Evolutionary conservation across 495 filamentous ascomycete genomes (phyloP).

Genomic region (Pyrenula massariospora): DNA sequence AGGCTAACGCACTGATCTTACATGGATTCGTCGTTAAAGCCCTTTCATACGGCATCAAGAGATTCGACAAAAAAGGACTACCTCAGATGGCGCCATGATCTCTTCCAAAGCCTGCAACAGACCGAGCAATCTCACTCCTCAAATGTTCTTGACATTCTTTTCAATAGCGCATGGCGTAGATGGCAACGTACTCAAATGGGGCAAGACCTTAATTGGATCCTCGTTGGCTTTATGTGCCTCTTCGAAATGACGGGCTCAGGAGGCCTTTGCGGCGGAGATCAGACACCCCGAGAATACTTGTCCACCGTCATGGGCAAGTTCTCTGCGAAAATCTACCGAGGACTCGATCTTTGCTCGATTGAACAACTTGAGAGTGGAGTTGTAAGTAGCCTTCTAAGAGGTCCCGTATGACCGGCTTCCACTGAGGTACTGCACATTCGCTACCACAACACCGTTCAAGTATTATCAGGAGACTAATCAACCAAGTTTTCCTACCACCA

Average conservation of each 20-base stretch:
- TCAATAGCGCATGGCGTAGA: not conserved
- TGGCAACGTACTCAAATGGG: not conserved
- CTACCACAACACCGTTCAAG: not conserved
- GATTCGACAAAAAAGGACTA: not conserved
- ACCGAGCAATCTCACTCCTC: not conserved
- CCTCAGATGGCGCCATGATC: not conserved
- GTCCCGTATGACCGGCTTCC: not conserved
- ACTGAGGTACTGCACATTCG: not conserved
- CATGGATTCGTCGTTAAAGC: not conserved
- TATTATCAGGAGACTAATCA: not conserved
- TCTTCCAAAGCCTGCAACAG: not conserved
- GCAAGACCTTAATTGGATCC: not conserved
- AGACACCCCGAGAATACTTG: not conserved
- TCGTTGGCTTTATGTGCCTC: not conserved
- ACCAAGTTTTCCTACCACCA: not conserved
- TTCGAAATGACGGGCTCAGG: not conserved
- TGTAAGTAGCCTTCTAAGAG: not conserved
- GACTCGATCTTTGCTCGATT: too few species aligned
- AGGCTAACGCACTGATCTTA: too few species aligned
- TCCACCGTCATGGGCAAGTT: not conserved
- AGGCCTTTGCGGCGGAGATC: not conserved
- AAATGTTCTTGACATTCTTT: not conserved
- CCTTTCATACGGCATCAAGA: not conserved
- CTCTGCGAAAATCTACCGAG: not conserved
- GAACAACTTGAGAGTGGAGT: too few species aligned